Conservation (phyloP, 2,329 filamentous ascomycete species). For the Hypoxylon sp. region DNA sequence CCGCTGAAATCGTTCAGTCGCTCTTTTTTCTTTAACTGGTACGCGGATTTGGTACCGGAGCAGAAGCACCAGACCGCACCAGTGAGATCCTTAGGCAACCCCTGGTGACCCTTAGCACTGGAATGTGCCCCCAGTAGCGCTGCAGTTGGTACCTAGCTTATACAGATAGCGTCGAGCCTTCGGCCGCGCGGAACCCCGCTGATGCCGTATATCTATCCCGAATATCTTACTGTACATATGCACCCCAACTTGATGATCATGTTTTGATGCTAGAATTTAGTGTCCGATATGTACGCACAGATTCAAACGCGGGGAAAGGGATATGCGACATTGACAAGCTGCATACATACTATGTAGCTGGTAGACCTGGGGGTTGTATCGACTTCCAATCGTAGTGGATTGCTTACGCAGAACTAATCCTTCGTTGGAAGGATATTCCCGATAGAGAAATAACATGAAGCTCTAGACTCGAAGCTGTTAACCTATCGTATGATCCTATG, state of each 20-base stretch:
- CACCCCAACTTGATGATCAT: slow-evolving; percentile 13
- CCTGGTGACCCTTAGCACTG: not conserved
- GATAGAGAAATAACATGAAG: slow-evolving; percentile 1
- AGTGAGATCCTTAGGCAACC: slow-evolving; percentile 5
- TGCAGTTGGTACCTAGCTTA: slow-evolving; percentile 17
- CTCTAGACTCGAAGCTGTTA: slow-evolving; percentile 11
- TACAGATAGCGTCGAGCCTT: slow-evolving; percentile 38
- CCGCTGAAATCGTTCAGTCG: slow-evolving; percentile 35
- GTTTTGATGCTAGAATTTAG: slow-evolving; percentile 21
- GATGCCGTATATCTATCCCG: slow-evolving; percentile 18
- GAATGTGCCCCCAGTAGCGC: slow-evolving; percentile 27
- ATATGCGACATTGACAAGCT: slow-evolving; percentile 11
- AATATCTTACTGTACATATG: slow-evolving; percentile 4
- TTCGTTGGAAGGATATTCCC: slow-evolving; percentile 1
- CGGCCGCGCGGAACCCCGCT: slow-evolving; percentile 42
- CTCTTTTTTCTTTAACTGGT: slow-evolving; percentile 27
- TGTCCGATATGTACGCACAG: slow-evolving; percentile 14
- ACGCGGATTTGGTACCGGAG: slow-evolving; percentile 32
- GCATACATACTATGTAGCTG: not conserved
- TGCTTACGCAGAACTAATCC: slow-evolving; percentile 1
- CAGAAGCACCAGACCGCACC: slow-evolving; percentile 28
- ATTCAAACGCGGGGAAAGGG: slow-evolving; percentile 36
- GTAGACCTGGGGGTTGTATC: not conserved
- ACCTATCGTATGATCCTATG: slow-evolving; percentile 30
- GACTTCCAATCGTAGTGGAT: slow-evolving; percentile 11